A percentile compares a stretch with the other conserved stretches of the same genome.
Evolutionary conservation across 2,329 filamentous ascomycete genomes (phyloP).

Genomic region (Peltaster fructicola): DNA sequence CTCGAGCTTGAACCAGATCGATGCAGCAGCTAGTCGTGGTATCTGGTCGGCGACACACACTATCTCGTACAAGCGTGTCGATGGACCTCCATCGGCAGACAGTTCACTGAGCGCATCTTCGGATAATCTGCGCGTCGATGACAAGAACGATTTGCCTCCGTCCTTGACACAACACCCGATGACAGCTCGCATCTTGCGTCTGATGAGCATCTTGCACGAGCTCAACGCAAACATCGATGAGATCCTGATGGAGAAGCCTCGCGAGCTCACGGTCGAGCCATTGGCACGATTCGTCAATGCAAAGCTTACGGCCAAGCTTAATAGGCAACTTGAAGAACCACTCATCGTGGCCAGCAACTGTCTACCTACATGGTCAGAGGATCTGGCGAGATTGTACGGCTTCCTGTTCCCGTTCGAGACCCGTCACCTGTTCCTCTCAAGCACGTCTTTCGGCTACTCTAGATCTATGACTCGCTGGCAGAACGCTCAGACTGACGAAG

Average conservation of each 20-base stretch:
- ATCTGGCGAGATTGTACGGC: conserved; percentile 79
- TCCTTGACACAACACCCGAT: conserved; percentile 70
- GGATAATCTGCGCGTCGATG: conserved; percentile 31
- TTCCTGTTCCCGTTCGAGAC: conserved; percentile 98
- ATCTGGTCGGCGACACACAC: conserved; percentile 84
- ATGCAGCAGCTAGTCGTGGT: conserved; percentile 47
- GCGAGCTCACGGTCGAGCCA: conserved; percentile 61
- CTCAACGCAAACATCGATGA: conserved; percentile 89
- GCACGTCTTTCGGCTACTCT: conserved; percentile 94
- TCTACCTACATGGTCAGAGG: conserved; percentile 87
- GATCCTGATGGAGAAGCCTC: conserved; percentile 62
- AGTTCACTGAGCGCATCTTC: conserved; percentile 33
- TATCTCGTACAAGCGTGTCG: conserved; percentile 76
- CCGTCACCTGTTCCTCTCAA: conserved; percentile 88
- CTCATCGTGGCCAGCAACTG: conserved; percentile 95
- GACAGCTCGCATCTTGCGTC: conserved; percentile 69
- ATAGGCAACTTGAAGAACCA: conserved; percentile 89
- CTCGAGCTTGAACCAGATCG: conserved; percentile 50
- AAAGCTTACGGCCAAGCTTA: conserved; percentile 92
- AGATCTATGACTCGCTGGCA: conserved; percentile 97
- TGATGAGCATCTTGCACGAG: conserved; percentile 81
- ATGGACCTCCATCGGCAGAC: conserved; percentile 60
- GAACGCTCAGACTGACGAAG: conserved; percentile 71
- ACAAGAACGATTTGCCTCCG: conserved; percentile 47
- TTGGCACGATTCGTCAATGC: conserved; percentile 94